Conservation (phyloP, 2,329 filamentous ascomycete genomes). For the Colletotrichum camelliae region DNA sequence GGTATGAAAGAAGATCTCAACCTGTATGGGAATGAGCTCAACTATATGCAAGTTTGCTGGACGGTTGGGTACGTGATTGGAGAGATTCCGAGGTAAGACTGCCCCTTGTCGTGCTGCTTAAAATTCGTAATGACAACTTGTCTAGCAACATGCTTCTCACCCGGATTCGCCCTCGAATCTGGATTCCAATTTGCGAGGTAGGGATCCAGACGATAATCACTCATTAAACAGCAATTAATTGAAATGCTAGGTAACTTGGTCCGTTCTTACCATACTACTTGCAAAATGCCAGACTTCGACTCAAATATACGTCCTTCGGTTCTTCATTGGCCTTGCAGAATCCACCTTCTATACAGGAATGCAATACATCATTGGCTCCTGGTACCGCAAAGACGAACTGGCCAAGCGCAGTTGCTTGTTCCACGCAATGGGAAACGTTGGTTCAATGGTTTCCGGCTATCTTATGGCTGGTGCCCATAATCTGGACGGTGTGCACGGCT, state of each 20-base stretch:
- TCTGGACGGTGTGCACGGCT: conserved; percentile 53
- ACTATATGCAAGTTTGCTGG: conserved; percentile 30
- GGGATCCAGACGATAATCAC: background rate
- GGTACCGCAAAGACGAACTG: conserved; percentile 47
- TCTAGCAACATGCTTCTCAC: conserved; percentile 37
- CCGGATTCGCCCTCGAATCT: conserved; percentile 31
- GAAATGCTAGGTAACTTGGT: conserved; percentile 13
- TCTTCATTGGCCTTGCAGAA: conserved; percentile 49
- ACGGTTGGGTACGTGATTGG: conserved; percentile 28
- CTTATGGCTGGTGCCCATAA: conserved; percentile 60
- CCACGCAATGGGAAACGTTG: conserved; percentile 55
- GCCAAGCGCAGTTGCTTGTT: conserved; percentile 58
- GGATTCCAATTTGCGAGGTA: conserved; percentile 33
- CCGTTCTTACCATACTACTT: background rate
- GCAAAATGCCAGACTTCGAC: background rate
- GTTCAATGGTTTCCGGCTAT: conserved; percentile 63
- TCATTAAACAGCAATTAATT: background rate
- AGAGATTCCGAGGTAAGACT: conserved; percentile 26
- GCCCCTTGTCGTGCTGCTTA: background rate
- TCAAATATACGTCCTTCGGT: conserved; percentile 46
- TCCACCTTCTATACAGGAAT: conserved; percentile 44
- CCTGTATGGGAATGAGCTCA: conserved; percentile 29
- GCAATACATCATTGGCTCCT: conserved; percentile 49
- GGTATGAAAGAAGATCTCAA: conserved; percentile 28
- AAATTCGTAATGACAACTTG: conserved; percentile 4